These are phyloP conservation scores for Symbiodinium pilosum DNA, from an alignment of 73 alveolate genomes.

Conservation along the genomic window DNA sequence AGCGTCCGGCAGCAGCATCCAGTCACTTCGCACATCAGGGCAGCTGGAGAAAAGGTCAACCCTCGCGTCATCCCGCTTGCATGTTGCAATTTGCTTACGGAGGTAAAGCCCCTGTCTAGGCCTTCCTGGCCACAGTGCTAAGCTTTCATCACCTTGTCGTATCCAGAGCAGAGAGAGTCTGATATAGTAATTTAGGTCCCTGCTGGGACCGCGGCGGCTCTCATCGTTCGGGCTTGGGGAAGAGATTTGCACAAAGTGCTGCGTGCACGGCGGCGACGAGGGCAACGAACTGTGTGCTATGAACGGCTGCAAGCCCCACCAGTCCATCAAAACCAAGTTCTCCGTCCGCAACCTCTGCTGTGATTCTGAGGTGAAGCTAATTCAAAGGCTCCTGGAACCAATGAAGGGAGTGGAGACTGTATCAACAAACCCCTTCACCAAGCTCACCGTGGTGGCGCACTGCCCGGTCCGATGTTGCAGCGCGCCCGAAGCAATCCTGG, in stretches of 20 bases:
- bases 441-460: constrained; percentile 30
- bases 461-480: constrained; percentile 12
- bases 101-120: no score
- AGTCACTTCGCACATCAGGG: no score
- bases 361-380: constrained; percentile 48
- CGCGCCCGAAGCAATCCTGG: constrained; percentile 34
- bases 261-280: neutral
- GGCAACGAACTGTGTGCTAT: constrained; percentile 15
- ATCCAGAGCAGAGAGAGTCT: no score
- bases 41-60: no score
- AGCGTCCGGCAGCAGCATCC: no score
- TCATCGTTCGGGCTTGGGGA: neutral
- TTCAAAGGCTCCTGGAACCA: constrained; percentile 32
- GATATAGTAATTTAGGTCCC: no score
- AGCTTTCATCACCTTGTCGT: no score
- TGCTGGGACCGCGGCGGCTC: neutral
- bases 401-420: constrained; percentile 39
- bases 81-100: no score
- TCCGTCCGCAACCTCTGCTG: constrained; percentile 59
- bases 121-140: no score
- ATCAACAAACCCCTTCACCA: constrained; percentile 43
- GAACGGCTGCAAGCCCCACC: constrained; percentile 64
- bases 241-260: constrained; percentile 39
- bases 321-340: constrained; percentile 41
- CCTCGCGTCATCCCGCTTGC: no score